These are phyloP conservation scores for Aspergillus latus DNA, from an alignment of 2,329 filamentous ascomycete genomes.

Conservation along the genomic window DNA sequence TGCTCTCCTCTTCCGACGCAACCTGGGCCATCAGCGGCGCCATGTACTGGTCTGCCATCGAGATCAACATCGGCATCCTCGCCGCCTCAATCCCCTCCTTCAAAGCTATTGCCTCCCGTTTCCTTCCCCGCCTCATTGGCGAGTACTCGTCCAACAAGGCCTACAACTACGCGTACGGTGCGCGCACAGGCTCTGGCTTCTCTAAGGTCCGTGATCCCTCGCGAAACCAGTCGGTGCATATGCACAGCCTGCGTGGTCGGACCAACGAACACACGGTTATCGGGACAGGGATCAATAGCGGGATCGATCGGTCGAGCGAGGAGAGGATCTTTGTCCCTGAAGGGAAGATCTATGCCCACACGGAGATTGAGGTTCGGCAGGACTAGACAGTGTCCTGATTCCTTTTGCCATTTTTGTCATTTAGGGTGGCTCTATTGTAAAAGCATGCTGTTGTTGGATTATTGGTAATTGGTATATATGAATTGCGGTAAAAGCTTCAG, in stretches of 20 bases:
- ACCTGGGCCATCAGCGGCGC: conserved; percentile 42
- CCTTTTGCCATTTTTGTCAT: background rate
- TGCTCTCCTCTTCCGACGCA: conserved; percentile 39
- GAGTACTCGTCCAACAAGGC: conserved; percentile 31
- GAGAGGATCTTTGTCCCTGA: conserved; percentile 33
- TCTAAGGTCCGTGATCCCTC: conserved; percentile 25
- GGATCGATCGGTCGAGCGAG: conserved; percentile 23
- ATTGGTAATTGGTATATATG: background rate
- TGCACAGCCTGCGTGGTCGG: background rate
- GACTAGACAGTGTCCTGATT: background rate
- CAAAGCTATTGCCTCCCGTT: conserved; percentile 42
- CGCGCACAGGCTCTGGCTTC: conserved; percentile 25
- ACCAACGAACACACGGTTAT: conserved; percentile 1
- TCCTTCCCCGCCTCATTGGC: conserved; percentile 44
- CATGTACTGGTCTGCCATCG: conserved; percentile 49
- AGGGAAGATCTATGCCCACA: conserved; percentile 33
- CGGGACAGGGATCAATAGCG: conserved; percentile 25
- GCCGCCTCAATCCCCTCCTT: conserved; percentile 45
- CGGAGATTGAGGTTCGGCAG: conserved; percentile 29
- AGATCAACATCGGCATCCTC: conserved; percentile 45
- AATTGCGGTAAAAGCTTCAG: background rate
- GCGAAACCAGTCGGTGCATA: background rate
- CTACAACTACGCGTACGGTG: conserved; percentile 24
- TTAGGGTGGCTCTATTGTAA: too few relatives aligned
- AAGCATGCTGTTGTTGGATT: background rate